A percentile compares a stretch with the other conserved stretches of the same genome.
Evolutionary conservation across 2,329 filamentous ascomycete species (phyloP).

Genomic region (Hymenoscyphus linearis): DNA sequence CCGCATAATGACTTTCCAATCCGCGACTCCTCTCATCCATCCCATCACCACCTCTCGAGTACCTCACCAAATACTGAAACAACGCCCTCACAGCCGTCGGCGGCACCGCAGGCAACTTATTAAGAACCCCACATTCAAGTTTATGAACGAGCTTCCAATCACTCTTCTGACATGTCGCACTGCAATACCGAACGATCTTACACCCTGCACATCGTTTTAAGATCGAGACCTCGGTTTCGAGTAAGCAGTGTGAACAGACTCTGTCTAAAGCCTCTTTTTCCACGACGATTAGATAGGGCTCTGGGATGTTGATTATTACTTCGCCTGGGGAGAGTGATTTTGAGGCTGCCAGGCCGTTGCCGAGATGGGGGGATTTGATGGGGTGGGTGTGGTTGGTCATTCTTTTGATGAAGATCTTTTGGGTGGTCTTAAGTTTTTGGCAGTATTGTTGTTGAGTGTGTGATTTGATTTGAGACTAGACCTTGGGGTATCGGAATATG

Average conservation of each 20-base stretch:
- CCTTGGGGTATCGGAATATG: background rate
- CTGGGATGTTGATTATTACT: conserved; percentile 19
- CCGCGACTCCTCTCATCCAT: conserved; percentile 30
- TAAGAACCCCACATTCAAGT: conserved; percentile 47
- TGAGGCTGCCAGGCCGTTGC: conserved; percentile 23
- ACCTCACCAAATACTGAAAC: conserved; percentile 44
- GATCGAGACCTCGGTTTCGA: conserved; percentile 8
- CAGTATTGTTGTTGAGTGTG: no score
- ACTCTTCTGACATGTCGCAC: conserved; percentile 45
- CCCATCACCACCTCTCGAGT: conserved; percentile 26
- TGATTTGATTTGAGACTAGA: background rate
- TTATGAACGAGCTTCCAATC: conserved; percentile 50
- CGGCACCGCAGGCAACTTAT: conserved; percentile 36
- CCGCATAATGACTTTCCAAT: conserved; percentile 44
- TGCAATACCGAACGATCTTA: conserved; percentile 50
- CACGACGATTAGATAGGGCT: conserved; percentile 25
- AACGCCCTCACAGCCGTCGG: conserved; percentile 53
- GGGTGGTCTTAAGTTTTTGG: background rate
- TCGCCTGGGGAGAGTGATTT: conserved; percentile 16
- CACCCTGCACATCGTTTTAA: conserved; percentile 45
- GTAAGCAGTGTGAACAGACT: conserved; percentile 27
- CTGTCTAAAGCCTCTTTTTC: conserved; percentile 26
- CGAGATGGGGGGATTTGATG: conserved; percentile 10
- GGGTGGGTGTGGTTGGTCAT: conserved; percentile 14
- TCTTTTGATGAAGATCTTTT: background rate